Evolutionary conservation across 768 basidiomycete species (phyloP).

Genomic region (Tylopilus balloui): DNA sequence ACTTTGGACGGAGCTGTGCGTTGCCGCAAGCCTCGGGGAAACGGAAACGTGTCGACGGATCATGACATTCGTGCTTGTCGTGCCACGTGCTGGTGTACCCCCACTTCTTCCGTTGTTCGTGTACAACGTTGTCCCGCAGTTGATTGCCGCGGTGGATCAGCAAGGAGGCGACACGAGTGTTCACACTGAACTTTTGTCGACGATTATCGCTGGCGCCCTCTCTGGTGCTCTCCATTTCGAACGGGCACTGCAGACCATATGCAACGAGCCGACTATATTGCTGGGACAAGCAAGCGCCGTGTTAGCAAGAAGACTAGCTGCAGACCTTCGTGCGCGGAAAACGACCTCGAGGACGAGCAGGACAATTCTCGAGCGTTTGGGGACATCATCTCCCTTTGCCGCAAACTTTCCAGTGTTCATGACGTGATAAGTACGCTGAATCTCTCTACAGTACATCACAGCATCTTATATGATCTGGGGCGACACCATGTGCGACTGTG

Average conservation of each 20-base stretch:
- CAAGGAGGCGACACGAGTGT: conserved; percentile 50
- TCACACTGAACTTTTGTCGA: conserved; percentile 59
- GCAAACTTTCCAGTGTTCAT: conserved; percentile 70
- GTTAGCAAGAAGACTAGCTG: conserved; percentile 62
- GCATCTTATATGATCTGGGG: conserved; percentile 22
- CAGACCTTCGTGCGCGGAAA: conserved; percentile 53
- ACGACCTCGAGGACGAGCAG: conserved; percentile 45
- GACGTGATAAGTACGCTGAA: conserved; percentile 12
- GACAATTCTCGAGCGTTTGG: conserved; percentile 54
- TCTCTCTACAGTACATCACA: conserved; percentile 8
- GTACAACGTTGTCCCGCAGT: conserved; percentile 57
- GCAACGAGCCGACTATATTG: conserved; percentile 44
- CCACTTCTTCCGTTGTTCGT: conserved; percentile 74
- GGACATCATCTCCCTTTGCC: conserved; percentile 59
- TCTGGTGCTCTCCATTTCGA: conserved; percentile 68
- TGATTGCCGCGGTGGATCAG: conserved; percentile 52
- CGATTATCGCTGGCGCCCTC: conserved; percentile 59
- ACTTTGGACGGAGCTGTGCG: conserved; percentile 64
- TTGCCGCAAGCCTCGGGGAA: conserved; percentile 52
- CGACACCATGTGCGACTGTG: conserved; percentile 4
- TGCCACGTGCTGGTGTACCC: conserved; percentile 50
- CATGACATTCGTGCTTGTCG: conserved; percentile 63
- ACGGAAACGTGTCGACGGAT: conserved; percentile 61
- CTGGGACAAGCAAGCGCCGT: conserved; percentile 61
- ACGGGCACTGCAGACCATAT: conserved; percentile 55